Base-by-base conservation (phyloP, 306 rosid genomes). In the Quercus aquifolioides region DNA sequence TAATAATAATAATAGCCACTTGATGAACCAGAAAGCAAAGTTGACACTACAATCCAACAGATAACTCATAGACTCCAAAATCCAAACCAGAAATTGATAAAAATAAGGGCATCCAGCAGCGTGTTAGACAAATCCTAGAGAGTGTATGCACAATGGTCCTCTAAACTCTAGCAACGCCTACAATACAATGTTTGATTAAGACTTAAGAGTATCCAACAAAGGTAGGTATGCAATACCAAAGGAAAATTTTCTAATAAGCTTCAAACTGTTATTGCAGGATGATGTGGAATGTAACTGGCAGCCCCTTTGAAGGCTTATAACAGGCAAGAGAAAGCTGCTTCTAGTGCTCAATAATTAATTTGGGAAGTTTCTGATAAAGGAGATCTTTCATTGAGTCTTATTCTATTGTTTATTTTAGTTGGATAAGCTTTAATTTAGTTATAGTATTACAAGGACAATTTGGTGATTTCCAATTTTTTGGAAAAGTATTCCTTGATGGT, bases 1-100 rank as follows among this genome's bases (percentile, higher is more conserved):
- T 35, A 35, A 35, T 35, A 35, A 35, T 6, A 35, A 35, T 35
- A 35, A 35, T 35, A 35, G 46, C 43, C 69, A 67, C 38, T 79
- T 56, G 31, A 62, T 76, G 76, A 80, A 78, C 76, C 63, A 73
- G 62, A 76, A 79, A 62, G 54, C 18, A 76, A 72, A 60, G 35
- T 58, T 41, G 74, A 26, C 60, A 76, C 25, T 30, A 33, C 58
- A 26, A n/a, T 54, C 60, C 63, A 64, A 30, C 55, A 63, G 17
- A 62, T 64, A 28, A n/a, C 51, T 68, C 33, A 63, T 55, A 35
- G 33, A 46, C 55, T 21, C 14, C 31, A 3, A 25, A 4, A 33
- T 31, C 18, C 46, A 71, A 5, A 72, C 63, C 68, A 46, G 72
- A 25, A 43, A 79, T 28, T 6, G 6, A 31, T 13, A 33, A 67